These are phyloP conservation scores for Oryza punctata DNA, from an alignment of 176 grass and related monocot species.

Conservation along the genomic window DNA sequence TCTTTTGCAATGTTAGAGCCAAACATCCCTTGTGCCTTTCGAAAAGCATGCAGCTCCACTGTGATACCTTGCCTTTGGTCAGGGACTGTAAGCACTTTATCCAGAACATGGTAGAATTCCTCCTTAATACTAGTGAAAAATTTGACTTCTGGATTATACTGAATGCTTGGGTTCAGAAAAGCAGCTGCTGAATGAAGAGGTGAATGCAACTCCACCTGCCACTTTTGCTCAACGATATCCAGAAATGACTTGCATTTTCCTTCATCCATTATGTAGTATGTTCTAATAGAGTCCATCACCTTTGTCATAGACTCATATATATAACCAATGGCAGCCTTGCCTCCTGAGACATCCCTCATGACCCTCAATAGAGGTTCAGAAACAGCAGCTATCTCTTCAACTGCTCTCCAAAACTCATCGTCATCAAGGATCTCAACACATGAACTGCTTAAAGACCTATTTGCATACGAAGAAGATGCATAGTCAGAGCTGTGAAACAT, in stretches of 20 bases:
- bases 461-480: slow-evolving; percentile 68
- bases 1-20: slow-evolving; percentile 91
- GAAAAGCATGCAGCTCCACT: slow-evolving; percentile 66
- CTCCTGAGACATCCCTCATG: slow-evolving; percentile 88
- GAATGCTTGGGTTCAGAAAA: slow-evolving; percentile 91
- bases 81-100: slow-evolving; percentile 77
- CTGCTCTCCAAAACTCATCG: slow-evolving; percentile 76
- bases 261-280: slow-evolving; percentile 99
- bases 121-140: slow-evolving; percentile 71
- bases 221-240: slow-evolving; percentile 90
- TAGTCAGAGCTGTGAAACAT: slow-evolving; percentile 87
- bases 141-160: slow-evolving; percentile 80
- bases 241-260: slow-evolving; percentile 89
- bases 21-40: slow-evolving; percentile 88
- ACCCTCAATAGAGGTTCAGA: slow-evolving; percentile 93
- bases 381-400: slow-evolving; percentile 86
- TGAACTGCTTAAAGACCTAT: slow-evolving; percentile 63
- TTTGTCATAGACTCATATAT: slow-evolving; percentile 99
- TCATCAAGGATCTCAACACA: slow-evolving; percentile 69
- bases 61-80: slow-evolving; percentile 90
- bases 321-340: slow-evolving; percentile 77
- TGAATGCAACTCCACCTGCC: slow-evolving; percentile 79
- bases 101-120: slow-evolving; percentile 76
- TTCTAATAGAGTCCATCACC: slow-evolving; percentile 89
- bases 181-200: slow-evolving; percentile 85